Evolutionary conservation across 2,329 filamentous ascomycete genomes (phyloP), one percentile per base, ranked within the genome.

Genomic region (Rhynchosporium graminicola): DNA sequence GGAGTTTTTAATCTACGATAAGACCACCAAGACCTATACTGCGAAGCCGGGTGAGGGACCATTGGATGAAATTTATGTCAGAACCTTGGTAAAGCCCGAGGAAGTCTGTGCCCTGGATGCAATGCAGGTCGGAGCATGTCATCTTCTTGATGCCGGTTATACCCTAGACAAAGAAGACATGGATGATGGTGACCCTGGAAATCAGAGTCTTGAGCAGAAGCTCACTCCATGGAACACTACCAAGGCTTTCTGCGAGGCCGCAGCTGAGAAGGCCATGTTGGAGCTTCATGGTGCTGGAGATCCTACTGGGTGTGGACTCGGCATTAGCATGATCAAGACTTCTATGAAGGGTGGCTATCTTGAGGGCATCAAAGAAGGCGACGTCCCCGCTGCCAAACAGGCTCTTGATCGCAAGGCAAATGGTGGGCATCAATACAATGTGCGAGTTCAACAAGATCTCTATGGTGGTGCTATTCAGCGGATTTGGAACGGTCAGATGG

Each of bases 291-390:
- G 95, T 26, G 91, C 96, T 68, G 95, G 95, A 61, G 95, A 99
- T 73, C 95, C 95, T 3, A 97, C 94, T 0, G 92, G 92, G 29
- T 90, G 93, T 71, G 95, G 95, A 1, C 87, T 97, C 63, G 95
- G 91, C 2, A 97, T 98, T 79, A 97, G 91, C 74, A 97, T 99
- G 76, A 93, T 99, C 75, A 92, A 95, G 73, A 97, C 93, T 0
- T 96, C 92, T 0, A 99, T 99, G 95, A 99, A 99, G 77, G 95
- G 95, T 65, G 95, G 95, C 0, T 99, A 87, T 64, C 84, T 97
- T 76, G 91, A 93, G 73, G 89, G 92, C 26, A 85, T 96, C 31
- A 84, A 62, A 15, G 54, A 86, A 63, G 86, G 86, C 2, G 85
- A 86, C 2, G 77, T 85, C 45, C 83, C 85, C 7, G 87, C 50